Evolutionary conservation across 2,329 filamentous ascomycete species (phyloP), one percentile per base, ranked within the genome.

Genomic region (Elsinoe australis): DNA sequence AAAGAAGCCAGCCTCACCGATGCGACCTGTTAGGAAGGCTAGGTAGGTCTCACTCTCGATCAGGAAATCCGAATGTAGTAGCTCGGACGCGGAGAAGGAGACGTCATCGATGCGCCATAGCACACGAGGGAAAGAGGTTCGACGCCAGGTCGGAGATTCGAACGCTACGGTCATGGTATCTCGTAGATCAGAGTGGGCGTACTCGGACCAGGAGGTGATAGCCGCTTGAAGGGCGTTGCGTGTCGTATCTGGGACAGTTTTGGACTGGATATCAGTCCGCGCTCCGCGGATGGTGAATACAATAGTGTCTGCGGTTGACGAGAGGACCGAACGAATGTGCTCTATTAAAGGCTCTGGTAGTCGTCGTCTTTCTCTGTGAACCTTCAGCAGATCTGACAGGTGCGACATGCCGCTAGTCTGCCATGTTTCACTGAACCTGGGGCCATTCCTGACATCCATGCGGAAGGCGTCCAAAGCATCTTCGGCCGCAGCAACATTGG

Each of bases 21-120:
- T 80, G 39, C 82, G 78, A 1, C 90, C 90, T 5, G 85, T 78
- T 2, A 95, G 75, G 65, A 83, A 94, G 38, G 95, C 82, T n/a
- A 87, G 76, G 48, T 81, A 82, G 56, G 82, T 82, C 64, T 95
- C 89, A 0, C 89, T 83, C 3, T 76, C 76, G 0, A 81, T 77
- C 3, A 98, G 74, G 70, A 94, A 96, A 5, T 78, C 74, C 54
- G 82, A 80, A 51, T 78, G 76, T 2, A 95, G 71, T 52, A 95
- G 83, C 56, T 92, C 85, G 1, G 80, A 79, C 2, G 85, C 82
- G 48, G 95, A 80, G 75, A 90, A 84, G 2, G 80, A 79, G 8
- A 95, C 87, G 58, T 95, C 90, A 61, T 96, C 90, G 18, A 92
- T 88, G 15, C 87, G 80, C 88, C 88, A 95, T 61, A 95, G 88